phyloP scores from a whole-genome alignment of 495 filamentous ascomycete genomes.

The Tuber indicum region DNA sequence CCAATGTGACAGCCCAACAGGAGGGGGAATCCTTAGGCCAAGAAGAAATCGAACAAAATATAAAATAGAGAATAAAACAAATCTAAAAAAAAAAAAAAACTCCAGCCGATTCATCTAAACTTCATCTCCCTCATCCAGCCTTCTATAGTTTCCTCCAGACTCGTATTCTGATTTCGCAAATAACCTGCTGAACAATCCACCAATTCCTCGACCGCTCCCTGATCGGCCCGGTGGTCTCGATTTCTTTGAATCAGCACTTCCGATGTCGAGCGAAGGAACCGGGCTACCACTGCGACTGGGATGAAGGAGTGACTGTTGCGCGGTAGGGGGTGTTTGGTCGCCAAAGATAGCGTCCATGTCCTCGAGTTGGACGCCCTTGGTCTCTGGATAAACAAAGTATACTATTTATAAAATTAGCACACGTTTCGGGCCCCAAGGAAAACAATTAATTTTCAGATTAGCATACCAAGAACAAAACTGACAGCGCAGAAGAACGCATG shows the following conservation, averaged over 20 bases:
- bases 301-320: conserved; percentile 30
- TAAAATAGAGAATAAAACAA: neutral
- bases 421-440: neutral
- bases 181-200: conserved; percentile 50
- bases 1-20: neutral
- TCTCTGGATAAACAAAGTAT: conserved; percentile 95
- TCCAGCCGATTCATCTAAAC: conserved; percentile 25
- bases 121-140: conserved; percentile 60
- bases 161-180: conserved; percentile 45
- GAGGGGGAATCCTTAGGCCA: neutral
- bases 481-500: conserved; percentile 96
- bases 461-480: conserved; percentile 92
- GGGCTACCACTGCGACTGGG: conserved; percentile 51
- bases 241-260: conserved; percentile 53
- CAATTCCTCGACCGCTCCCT: conserved; percentile 47
- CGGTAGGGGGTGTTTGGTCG: conserved; percentile 40
- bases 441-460: conserved; percentile 6
- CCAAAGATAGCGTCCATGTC: conserved; percentile 64
- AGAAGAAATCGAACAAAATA: neutral
- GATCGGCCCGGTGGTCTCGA: conserved; percentile 31
- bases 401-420: conserved; percentile 53
- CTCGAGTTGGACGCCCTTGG: conserved; percentile 85
- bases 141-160: conserved; percentile 55
- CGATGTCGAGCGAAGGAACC: conserved; percentile 67
- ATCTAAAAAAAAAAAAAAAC: conserved; percentile 10